Evolutionary conservation across 495 filamentous ascomycete species (phyloP).

Genomic region (Talaromyces wortmannii): DNA sequence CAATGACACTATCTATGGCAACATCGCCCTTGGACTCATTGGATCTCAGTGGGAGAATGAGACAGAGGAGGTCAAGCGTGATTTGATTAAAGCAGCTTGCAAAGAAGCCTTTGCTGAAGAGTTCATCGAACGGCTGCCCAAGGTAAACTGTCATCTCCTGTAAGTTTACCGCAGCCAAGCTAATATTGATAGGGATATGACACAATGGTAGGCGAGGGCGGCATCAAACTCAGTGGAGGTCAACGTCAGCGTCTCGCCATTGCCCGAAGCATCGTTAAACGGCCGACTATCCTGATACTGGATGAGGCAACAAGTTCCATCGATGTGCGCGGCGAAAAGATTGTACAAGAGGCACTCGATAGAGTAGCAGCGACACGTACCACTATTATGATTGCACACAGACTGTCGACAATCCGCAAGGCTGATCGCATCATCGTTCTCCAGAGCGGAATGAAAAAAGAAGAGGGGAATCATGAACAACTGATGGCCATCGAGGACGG

Average conservation of each 20-base stretch:
- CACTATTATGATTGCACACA: conserved; percentile 48
- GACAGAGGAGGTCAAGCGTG: conserved; percentile 39
- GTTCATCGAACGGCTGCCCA: conserved; percentile 23
- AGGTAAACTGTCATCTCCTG: conserved; percentile 5
- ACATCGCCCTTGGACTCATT: conserved; percentile 57
- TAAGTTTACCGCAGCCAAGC: neutral
- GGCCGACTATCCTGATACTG: conserved; percentile 72
- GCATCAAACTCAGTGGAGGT: conserved; percentile 28
- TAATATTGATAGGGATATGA: conserved; percentile 11
- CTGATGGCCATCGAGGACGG: conserved; percentile 31
- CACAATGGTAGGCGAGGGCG: conserved; percentile 28
- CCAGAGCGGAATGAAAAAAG: conserved; percentile 32
- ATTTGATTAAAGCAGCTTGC: conserved; percentile 21
- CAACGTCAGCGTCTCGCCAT: conserved; percentile 59
- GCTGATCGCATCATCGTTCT: conserved; percentile 51
- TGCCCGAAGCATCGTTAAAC: conserved; percentile 73
- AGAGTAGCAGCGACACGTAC: conserved; percentile 30
- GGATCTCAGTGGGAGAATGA: conserved; percentile 52
- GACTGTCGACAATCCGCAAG: conserved; percentile 45
- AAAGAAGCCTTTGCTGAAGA: conserved; percentile 19
- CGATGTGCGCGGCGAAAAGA: conserved; percentile 37
- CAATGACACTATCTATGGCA: conserved; percentile 58
- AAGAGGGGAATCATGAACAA: conserved; percentile 42
- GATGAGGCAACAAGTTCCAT: conserved; percentile 48
- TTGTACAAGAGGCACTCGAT: conserved; percentile 41